Conservation (phyloP, 805 yeast species). For the Candida nemodendra region DNA sequence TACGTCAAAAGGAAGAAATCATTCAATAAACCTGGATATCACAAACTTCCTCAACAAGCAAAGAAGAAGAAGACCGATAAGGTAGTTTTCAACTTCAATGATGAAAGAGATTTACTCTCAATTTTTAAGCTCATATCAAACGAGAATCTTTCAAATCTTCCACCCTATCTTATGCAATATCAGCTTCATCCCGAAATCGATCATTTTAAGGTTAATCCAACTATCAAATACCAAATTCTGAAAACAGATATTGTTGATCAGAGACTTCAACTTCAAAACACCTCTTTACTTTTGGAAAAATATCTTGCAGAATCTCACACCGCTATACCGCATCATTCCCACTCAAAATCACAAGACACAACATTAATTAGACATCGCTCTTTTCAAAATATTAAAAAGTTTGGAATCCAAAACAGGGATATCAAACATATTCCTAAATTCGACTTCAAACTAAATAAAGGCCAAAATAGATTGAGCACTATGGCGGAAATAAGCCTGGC, state of each 20-base stretch:
- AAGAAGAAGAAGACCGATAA: constrained; percentile 1
- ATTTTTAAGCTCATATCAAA: constrained; percentile 15
- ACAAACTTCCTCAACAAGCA: constrained; percentile 6
- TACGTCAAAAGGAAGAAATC: constrained; percentile 12
- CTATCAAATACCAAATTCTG: constrained; percentile 19
- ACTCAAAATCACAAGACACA: neutral
- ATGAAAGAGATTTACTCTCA: constrained; percentile 14
- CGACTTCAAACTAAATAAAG: constrained; percentile 5
- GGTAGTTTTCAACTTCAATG: constrained; percentile 4
- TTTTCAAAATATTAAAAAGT: constrained; percentile 8
- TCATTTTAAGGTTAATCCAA: constrained; percentile 22
- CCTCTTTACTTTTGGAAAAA: constrained; percentile 15
- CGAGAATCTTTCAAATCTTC: constrained; percentile 15
- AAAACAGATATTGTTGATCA: constrained; percentile 9
- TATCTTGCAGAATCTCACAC: constrained; percentile 7
- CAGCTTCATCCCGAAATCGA: constrained; percentile 11
- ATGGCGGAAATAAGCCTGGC: constrained; percentile 28
- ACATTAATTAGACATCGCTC: constrained; percentile 7
- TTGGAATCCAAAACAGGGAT: constrained; percentile 10
- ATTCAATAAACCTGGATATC: constrained; percentile 13
- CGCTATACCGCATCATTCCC: neutral
- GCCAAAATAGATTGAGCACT: constrained; percentile 20
- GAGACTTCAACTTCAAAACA: constrained; percentile 14
- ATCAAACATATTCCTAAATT: constrained; percentile 10
- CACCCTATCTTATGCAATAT: constrained; percentile 22